Evolutionary conservation across 2,329 filamentous ascomycete genomes (phyloP), one percentile per base, ranked within the genome.

Genomic region (Ceratocystis albifundus): DNA sequence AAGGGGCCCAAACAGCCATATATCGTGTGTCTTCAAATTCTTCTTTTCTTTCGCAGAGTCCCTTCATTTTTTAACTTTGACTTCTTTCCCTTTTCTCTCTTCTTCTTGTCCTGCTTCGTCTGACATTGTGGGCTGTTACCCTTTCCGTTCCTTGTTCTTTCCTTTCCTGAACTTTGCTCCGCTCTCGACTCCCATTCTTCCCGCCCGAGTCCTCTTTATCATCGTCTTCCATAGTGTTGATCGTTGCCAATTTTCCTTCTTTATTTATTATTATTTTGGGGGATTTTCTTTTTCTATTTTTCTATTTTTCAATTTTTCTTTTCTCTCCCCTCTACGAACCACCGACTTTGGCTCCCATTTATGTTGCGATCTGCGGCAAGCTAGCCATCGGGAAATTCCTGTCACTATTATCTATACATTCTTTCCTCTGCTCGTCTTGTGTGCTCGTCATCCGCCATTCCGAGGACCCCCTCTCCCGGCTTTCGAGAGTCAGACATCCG

Each of bases 181-280:
- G 8, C 36, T 41, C 36, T 12, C 10, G 4, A 41, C 36, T 3
- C 10, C 10, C 36, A n/a, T n/a, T n/a, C 36, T 70, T 64, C 69
- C 70, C 66, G 70, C 70, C 71, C 66, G 53, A 59, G 25, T 4
- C 17, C 66, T 20, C 17, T 67, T 20, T 62, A 36, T 50, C 41
- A 12, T 3, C 46, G 36, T 10, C 61, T 57, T 45, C 63, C 69
- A 70, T 69, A 70, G 69, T 70, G 69, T 70, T 67, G 71, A 70
- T 70, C 71, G 71, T 59, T 25, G 53, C 53, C 15, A 3, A 30
- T 68, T 69, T 71, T 70, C 71, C 70, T 70, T 70, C 66, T 70
- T 72, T 69, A 48, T 62, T 36, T 68, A n/a, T n/a, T n/a, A n/a
- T n/a, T n/a, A n/a, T n/a, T n/a, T n/a, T n/a, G n/a, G n/a, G n/a